A percentile compares a stretch with the other conserved stretches of the same genome.
Conservation (phyloP, 2,329 filamentous ascomycete species). For the Zasmidium angulare region DNA sequence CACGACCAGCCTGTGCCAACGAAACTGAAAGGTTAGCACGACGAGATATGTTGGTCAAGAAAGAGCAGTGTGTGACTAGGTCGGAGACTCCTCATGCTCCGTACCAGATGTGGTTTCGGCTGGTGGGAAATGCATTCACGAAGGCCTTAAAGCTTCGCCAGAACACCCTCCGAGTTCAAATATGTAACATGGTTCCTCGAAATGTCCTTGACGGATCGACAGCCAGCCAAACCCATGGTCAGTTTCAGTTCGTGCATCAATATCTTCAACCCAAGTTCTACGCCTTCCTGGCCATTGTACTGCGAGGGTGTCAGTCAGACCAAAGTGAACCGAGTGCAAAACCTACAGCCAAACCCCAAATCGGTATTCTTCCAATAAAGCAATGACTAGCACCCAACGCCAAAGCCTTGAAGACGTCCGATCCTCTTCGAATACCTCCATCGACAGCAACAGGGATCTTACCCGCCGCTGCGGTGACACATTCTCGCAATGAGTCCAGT, state of each 20-base stretch:
- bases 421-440: constrained; percentile 54
- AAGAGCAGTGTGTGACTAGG: too few relatives aligned
- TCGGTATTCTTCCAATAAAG: constrained; percentile 47
- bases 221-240: constrained; percentile 40
- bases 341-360: constrained; percentile 48
- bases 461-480: constrained; percentile 38
- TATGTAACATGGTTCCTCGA: constrained; percentile 14
- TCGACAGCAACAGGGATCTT: constrained; percentile 62
- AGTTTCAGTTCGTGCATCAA: constrained; percentile 38
- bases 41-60: not conserved
- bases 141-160: constrained; percentile 14
- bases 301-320: not conserved
- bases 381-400: constrained; percentile 51
- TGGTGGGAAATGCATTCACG: too few relatives aligned
- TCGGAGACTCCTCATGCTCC: too few relatives aligned
- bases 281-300: constrained; percentile 33
- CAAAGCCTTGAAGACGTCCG: constrained; percentile 58
- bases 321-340: not conserved
- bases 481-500: constrained; percentile 48
- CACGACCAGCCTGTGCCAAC: too few relatives aligned
- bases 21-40: too few relatives aligned
- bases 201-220: constrained; percentile 13
- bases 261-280: constrained; percentile 45
- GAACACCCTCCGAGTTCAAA: constrained; percentile 7
- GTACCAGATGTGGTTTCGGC: too few relatives aligned